Evolutionary conservation across 495 filamentous ascomycete genomes (phyloP).

Genomic region (Umbilicaria muhlenbergii): DNA sequence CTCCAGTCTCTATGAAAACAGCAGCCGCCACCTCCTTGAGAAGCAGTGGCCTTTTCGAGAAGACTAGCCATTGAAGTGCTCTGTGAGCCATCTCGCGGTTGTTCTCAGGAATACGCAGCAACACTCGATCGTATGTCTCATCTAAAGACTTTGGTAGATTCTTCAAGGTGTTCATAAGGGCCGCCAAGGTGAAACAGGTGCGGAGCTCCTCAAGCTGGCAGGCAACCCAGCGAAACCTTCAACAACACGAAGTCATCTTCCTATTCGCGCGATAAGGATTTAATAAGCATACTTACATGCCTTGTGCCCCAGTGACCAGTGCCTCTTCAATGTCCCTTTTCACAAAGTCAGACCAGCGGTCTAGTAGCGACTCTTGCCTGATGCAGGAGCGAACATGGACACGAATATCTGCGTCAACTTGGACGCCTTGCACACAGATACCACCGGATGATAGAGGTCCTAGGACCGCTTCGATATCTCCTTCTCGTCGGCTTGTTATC

Average conservation of each 20-base stretch:
- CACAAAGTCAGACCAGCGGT: slow-evolving; percentile 9
- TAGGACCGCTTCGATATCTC: slow-evolving; percentile 20
- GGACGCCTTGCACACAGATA: slow-evolving; percentile 19
- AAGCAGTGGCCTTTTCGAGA: not conserved
- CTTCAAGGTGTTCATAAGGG: slow-evolving; percentile 14
- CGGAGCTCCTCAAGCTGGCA: slow-evolving; percentile 27
- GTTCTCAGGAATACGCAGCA: slow-evolving; percentile 13
- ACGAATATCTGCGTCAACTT: slow-evolving; percentile 20
- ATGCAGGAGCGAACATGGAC: slow-evolving; percentile 15
- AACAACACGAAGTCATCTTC: not conserved
- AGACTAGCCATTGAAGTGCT: slow-evolving; percentile 6
- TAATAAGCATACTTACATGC: slow-evolving; percentile 20
- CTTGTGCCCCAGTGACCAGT: slow-evolving; percentile 19
- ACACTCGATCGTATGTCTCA: slow-evolving; percentile 24
- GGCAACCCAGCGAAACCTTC: slow-evolving; percentile 29
- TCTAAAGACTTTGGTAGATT: slow-evolving; percentile 23
- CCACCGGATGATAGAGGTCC: slow-evolving; percentile 1
- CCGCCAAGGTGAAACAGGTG: slow-evolving; percentile 7
- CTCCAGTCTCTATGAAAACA: not conserved
- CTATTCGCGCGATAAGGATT: not conserved
- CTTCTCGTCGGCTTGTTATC: slow-evolving; percentile 25
- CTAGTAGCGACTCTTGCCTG: slow-evolving; percentile 7
- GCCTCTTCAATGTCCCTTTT: slow-evolving; percentile 14
- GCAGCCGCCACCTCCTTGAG: not conserved
- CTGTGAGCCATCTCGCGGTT: slow-evolving; percentile 13